Evolutionary conservation across 192 early-diverging fungal species (phyloP), one percentile per base, ranked within the genome.

Genomic region (Backusella circina): DNA sequence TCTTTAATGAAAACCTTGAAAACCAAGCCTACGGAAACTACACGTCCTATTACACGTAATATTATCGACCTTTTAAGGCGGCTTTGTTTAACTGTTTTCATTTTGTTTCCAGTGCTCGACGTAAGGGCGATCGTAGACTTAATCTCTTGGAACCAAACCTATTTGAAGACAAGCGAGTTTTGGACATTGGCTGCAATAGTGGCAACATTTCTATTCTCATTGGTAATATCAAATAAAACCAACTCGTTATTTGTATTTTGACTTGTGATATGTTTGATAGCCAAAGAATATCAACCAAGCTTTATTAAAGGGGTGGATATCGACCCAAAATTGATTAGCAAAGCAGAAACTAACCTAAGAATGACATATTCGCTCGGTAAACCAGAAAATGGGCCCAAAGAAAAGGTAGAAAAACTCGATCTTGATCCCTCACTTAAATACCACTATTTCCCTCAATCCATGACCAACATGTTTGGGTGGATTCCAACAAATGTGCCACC

Each of bases 111-210:
- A 51, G 47, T 50, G 15, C 26, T 33, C 13, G 33, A 75, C 21
- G 26, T 75, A 18, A 35, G n/a, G 21, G 31, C 28, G 94, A 95
- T 78, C 75, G 86, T 1, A 87, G 94, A 7, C 73, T 95, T 7
- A 71, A 77, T 23, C 50, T 90, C 5, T 57, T 95, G 33, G 78
- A 88, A 2, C 57, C 70, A 31, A 70, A 31, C 15, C 84, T 83
- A 78, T 86, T 95, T 35, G 70, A 72, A 39, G 80, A 80, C 10
- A 90, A 90, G 47, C 54, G 66, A 21, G 90, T 94, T 5, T 82
- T 94, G 12, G 94, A 95, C 73, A 87, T 95, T 77, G 94, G 94
- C 3, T 95, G 94, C 83, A 94, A 95, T 77, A 76, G 87, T 1
- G 94, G 91, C 9, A 65, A 86, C 26, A 69, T 95, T 8, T 88